A percentile compares a stretch with the other conserved stretches of the same genome.
Evolutionary conservation across 2,329 filamentous ascomycete genomes (phyloP).

Genomic region (Xylaria arbuscula): DNA sequence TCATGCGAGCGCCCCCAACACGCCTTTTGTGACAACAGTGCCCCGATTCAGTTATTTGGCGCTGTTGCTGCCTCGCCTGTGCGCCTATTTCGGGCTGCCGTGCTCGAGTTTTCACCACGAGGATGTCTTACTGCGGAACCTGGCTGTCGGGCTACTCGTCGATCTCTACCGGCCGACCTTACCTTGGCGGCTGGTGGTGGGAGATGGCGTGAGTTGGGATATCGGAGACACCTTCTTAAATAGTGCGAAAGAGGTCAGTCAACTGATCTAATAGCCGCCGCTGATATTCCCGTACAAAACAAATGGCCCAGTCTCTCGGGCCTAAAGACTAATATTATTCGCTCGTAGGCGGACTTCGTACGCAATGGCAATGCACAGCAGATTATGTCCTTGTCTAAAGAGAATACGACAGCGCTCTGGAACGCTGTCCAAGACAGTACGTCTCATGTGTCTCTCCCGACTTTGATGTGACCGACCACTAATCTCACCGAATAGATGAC

Average conservation of each 20-base stretch:
- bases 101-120: slow-evolving; percentile 69
- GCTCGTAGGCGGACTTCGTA: slow-evolving; percentile 78
- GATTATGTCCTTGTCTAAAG: slow-evolving; percentile 88
- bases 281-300: neutral
- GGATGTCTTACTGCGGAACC: slow-evolving; percentile 50
- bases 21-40: slow-evolving; percentile 64
- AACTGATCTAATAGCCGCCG: neutral
- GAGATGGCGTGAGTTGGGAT: slow-evolving; percentile 67
- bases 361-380: slow-evolving; percentile 88
- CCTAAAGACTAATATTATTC: slow-evolving; percentile 14
- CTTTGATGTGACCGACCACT: slow-evolving; percentile 6
- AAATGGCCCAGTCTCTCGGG: neutral
- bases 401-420: slow-evolving; percentile 86
- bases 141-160: slow-evolving; percentile 54
- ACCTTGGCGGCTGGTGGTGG: slow-evolving; percentile 67
- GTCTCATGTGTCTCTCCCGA: slow-evolving; percentile 39
- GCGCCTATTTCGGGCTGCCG: slow-evolving; percentile 62
- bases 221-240: slow-evolving; percentile 73
- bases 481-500: slow-evolving; percentile 66
- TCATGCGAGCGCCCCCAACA: slow-evolving; percentile 59
- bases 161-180: slow-evolving; percentile 67
- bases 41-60: slow-evolving; percentile 71
- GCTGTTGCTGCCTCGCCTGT: slow-evolving; percentile 65
- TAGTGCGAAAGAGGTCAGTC: slow-evolving; percentile 69
- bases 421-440: slow-evolving; percentile 78